Conservation (phyloP, 2,329 filamentous ascomycete species). For the Penicillium italicum region DNA sequence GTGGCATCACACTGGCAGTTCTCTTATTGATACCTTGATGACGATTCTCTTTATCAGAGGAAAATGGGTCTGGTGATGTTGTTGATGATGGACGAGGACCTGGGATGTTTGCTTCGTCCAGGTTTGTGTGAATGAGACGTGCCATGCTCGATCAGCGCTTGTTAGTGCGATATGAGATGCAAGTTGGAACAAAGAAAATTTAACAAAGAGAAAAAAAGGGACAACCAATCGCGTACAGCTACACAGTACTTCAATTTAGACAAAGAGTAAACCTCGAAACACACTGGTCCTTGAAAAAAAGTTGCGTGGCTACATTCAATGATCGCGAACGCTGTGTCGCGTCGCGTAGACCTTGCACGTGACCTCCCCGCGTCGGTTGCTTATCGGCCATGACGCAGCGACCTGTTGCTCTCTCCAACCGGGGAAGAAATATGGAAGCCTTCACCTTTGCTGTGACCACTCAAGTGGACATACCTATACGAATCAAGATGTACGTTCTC, state of each 20-base stretch:
- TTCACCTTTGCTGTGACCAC: constrained; percentile 94
- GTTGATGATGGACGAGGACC: constrained; percentile 28
- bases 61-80: constrained; percentile 33
- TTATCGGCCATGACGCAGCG: constrained; percentile 12
- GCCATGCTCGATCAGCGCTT: constrained; percentile 30
- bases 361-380: constrained; percentile 7
- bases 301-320: not conserved
- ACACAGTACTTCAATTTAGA: not conserved
- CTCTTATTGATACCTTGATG: constrained; percentile 43
- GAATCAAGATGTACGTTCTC: constrained; percentile 58
- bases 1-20: constrained; percentile 8
- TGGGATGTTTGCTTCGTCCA: constrained; percentile 11
- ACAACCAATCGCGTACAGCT: not conserved
- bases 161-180: constrained; percentile 13
- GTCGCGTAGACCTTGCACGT: constrained; percentile 13
- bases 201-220: not conserved
- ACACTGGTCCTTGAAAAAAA: not conserved
- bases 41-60: constrained; percentile 52
- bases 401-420: not conserved
- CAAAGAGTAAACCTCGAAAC: not conserved
- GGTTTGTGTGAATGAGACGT: constrained; percentile 16
- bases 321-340: constrained; percentile 1
- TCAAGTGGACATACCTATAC: constrained; percentile 69
- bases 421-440: constrained; percentile 66
- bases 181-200: not conserved